Evolutionary conservation across 306 rosid genomes (phyloP), one percentile per base, ranked within the genome.

Genomic region (Malus fusca): DNA sequence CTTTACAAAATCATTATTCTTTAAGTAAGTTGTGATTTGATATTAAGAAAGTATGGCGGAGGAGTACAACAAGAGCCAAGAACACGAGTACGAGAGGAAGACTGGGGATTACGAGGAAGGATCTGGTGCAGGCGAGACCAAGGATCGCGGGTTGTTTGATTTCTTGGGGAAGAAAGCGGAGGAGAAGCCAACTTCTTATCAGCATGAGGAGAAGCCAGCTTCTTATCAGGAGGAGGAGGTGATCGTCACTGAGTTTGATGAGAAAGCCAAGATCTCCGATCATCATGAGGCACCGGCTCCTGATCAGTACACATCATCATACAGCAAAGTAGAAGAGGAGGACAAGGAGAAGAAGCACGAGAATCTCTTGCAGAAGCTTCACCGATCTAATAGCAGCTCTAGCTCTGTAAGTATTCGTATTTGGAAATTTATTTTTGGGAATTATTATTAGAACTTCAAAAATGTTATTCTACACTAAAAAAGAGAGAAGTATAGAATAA

Each of bases 121-220:
- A 1, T 71, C 59, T 6, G 81, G 58, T 61, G 59, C 69, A 0
- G 88, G 71, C 0, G 96, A 91, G 87, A 68, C 62, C 66, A 63
- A 82, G 69, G 97, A 91, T 75, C 93, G 97, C 0, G 98, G 98
- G 60, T 7, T 87, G 25, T 88, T 91, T 44, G 92, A 90, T 86
- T 84, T 90, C 58, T 52, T 84, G 9, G 80, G 89, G 18, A 90
- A 90, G 88, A 90, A 88, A 62, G 84, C 85, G 66, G 83, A 80
- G 15, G 84, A 75, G 61, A 79, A 73, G 73, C 79, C 66, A 48
- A 5, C 55, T 15, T 13, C 55, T 48, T 48, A 48, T 48, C 55
- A 48, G 55, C 55, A 48, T 14, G 55, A n/a, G 62, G 62, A 56
- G n/a, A 52, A 52, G 58, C 58, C n/a, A 42, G 12, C 12, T 42